Evolutionary conservation across 768 basidiomycete species (phyloP).

Genomic region (Rhodotorula kratochvilovae): DNA sequence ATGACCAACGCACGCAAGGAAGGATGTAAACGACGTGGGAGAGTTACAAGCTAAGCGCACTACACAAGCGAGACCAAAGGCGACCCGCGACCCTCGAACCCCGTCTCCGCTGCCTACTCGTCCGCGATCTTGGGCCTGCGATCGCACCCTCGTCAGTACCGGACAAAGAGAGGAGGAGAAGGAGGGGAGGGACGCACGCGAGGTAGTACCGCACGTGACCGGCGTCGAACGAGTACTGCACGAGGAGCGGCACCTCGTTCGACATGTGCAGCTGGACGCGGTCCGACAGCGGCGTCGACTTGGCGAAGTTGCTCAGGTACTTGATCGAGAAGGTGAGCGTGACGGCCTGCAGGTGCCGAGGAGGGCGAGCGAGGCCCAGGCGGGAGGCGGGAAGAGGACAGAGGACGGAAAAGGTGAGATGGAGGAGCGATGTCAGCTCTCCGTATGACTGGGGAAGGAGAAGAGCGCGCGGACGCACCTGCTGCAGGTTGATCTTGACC

Average conservation of each 20-base stretch:
- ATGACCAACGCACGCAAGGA: too few relatives aligned
- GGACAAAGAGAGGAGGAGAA: background rate
- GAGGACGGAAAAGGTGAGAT: too few relatives aligned
- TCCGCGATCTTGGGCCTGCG: too few relatives aligned
- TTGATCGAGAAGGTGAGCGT: constrained; percentile 91
- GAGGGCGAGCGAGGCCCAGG: too few relatives aligned
- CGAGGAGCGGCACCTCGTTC: constrained; percentile 83
- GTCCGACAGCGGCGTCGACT: constrained; percentile 68
- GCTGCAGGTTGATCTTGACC: constrained; percentile 33
- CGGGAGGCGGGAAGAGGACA: too few relatives aligned
- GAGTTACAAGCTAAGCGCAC: background rate
- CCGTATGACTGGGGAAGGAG: too few relatives aligned
- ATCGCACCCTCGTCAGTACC: background rate
- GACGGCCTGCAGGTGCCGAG: constrained; percentile 84
- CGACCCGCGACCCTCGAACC: background rate
- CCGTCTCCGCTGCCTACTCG: too few relatives aligned
- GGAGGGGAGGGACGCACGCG: constrained; percentile 68
- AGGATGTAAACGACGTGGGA: too few relatives aligned
- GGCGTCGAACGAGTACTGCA: constrained; percentile 81
- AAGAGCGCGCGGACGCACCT: constrained; percentile 5
- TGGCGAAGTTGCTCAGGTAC: constrained; percentile 94
- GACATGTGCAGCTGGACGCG: constrained; percentile 78
- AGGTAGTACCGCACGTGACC: constrained; percentile 91
- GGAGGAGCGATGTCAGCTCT: background rate
- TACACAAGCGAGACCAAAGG: background rate